Base-by-base conservation (phyloP, 352 stramenopile genomes). In the Pythium sp. region DNA sequence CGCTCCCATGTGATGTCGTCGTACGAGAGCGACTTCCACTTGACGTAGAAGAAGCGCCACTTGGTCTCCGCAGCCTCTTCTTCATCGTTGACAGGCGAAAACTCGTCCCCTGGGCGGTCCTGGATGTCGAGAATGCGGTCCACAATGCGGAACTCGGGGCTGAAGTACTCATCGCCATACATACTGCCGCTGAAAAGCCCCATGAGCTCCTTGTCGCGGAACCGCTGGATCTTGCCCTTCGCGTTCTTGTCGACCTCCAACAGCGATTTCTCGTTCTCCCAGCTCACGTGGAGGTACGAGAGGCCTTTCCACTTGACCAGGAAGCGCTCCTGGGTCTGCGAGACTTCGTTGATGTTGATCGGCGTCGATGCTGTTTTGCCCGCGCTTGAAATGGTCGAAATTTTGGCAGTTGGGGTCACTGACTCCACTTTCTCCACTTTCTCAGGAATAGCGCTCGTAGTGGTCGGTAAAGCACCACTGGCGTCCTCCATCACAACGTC, bases 1-100 rank as follows among this genome's bases (percentile, higher is more conserved):
- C 93, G 97, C 73, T 99, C 98, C 98, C 98, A 99, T 15, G 97
- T 99, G 55, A 98, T 97, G 22, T 97, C 87, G 64, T 99, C 96
- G 70, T 99, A 99, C 46, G 96, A 80, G 34, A 99, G 79, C 22
- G 93, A 95, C 60, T 97, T 98, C 98, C 98, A 99, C 77, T 99
- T 99, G 41, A 99, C 91, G 9, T 99, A 81, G 70, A 99, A 99
- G 74, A 99, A 98, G 64, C 91, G 91, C 62, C 82, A 72, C 41
- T 86, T 75, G 24, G 61, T 68, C 43, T 83, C 71, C 3, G 32
- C 47, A 2, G 43, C 30, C 6, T 65, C 70, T 24, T 83, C 77
- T n/a, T 79, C 76, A 12, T 82, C 72, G 61, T 90, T 78, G 36
- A 82, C 74, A 3, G 81, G 73, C 24, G 67, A 73, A 74, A 93